Base-by-base conservation (phyloP, 2,329 filamentous ascomycete species). In the Leptoxyphium fumago region DNA sequence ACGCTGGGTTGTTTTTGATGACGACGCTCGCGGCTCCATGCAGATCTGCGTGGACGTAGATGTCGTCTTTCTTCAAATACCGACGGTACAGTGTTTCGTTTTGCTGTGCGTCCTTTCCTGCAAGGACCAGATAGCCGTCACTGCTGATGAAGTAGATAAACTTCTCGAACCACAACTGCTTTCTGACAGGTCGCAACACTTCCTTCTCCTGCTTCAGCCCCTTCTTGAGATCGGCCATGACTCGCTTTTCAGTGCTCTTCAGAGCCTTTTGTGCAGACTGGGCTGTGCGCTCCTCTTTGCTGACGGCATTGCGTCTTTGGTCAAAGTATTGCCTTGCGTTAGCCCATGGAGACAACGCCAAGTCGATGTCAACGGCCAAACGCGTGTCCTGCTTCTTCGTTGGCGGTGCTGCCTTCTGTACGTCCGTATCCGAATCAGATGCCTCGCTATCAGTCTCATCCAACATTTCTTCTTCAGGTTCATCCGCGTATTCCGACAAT, bases 61-160 rank as follows among this genome's bases (percentile, higher is more conserved):
- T 68, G 56, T 98, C 91, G 4, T 89, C 91, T 56, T 86, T 93
- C 50, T 80, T 82, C 39, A 98, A 66, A 56, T 96, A 81, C 18
- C 77, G 77, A 48, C 80, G 79, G 66, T 96, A 98, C n/a, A 98
- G 69, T 36, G 88, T 80, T 61, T 98, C 91, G 55, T 83, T 87
- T 60, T 98, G 91, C 54, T 85, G 82, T 1, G 80, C 75, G 65
- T 98, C 91, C 48, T 85, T 86, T 13, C 87, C 89, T 39, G 51
- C 89, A 13, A 98, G 73, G 1, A 96, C 84, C 5, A 98, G 73
- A 60, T 96, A 95, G 4, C 89, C 88, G 57, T 98, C 91, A 0
- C 87, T 93, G 1, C 88, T 95, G 53, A 96, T 76, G 65, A 98
- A 98, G 74, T 86, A 96, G 26, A 80, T 70, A 55, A 94, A 98